Evolutionary conservation across 371 early-diverging fungal species (phyloP).

Genomic region (Capniomyces stellatus): DNA sequence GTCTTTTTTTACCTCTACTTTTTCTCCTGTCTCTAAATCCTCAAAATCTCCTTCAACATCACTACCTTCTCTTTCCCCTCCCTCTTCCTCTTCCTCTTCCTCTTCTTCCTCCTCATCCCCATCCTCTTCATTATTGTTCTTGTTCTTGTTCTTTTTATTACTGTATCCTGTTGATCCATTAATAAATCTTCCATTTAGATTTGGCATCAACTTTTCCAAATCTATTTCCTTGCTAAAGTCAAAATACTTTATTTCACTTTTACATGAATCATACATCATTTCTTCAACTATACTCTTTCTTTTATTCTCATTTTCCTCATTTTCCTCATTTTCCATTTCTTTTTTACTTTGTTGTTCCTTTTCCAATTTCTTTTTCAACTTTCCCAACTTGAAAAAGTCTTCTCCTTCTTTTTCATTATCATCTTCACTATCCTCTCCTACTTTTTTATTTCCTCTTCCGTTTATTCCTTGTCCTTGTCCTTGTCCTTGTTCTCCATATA

Average conservation of each 20-base stretch:
- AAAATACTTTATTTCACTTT: too few relatives aligned
- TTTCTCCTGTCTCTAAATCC: slow-evolving; percentile 9
- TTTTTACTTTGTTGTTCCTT: background rate
- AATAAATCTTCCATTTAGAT: background rate
- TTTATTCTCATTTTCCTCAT: too few relatives aligned
- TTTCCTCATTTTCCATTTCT: background rate
- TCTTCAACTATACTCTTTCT: too few relatives aligned
- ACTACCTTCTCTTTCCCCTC: slow-evolving; percentile 9
- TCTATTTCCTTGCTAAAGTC: too few relatives aligned
- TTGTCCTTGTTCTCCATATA: slow-evolving; percentile 45
- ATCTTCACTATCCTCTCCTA: slow-evolving; percentile 24
- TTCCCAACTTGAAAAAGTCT: slow-evolving; percentile 2
- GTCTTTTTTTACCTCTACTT: slow-evolving; percentile 15
- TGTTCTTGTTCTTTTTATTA: too few relatives aligned
- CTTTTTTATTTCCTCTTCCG: slow-evolving; percentile 14
- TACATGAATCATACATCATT: too few relatives aligned
- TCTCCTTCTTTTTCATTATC: slow-evolving; percentile 16
- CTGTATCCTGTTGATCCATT: background rate
- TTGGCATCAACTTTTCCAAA: background rate
- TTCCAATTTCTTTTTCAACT: background rate
- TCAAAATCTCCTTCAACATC: slow-evolving; percentile 13
- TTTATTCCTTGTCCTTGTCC: too few relatives aligned
- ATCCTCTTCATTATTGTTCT: background rate
- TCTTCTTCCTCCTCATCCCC: slow-evolving; percentile 9
- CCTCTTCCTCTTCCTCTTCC: slow-evolving; percentile 26